Evolutionary conservation across 768 basidiomycete species (phyloP), one percentile per base, ranked within the genome.

Genomic region (Pulveroboletus sp.): DNA sequence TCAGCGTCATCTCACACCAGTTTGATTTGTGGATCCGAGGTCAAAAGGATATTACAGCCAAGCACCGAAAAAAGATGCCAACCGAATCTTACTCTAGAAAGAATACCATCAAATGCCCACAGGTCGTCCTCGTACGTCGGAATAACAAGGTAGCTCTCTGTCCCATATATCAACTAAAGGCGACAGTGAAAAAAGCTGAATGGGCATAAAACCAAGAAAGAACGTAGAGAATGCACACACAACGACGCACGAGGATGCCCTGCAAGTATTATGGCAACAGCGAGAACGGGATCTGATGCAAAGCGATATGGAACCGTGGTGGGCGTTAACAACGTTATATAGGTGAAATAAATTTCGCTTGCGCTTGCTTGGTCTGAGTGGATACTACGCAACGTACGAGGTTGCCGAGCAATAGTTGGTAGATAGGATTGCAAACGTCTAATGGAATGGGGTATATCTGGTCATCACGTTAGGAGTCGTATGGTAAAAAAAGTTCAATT

Each of bases 391-490:
- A 55, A 58, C 54, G 46, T 45, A 46, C 46, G 43, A 38, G 40
- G 53, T 44, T 59, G 61, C 45, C 54, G 65, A 64, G 63, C 64
- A 67, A 60, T 69, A 65, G 52, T 50, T 56, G 45, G 67, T 65
- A 65, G 55, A 57, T 63, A 57, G 52, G 54, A 45, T 59, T 58
- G 65, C 59, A 50, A 68, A 59, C 55, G 48, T 67, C 67, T 67
- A 67, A 45, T 57, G 55, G 58, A 63, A 67, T 41, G 52, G 55
- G 63, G 60, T 67, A 67, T 69, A 67, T 55, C 45, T 55, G 56
- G 47, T 63, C 61, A 57, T 69, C 65, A 58, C 61, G 56, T 67
- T 61, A 67, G 59, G 52, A 55, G 63, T 69, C 66, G 61, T 67
- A 69, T 47, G 51, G 48, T 67, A 67, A 53, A 53, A n/a, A 53